These are phyloP conservation scores for Sphaerulina musiva DNA, from an alignment of 2,329 filamentous ascomycete species.

Conservation along the genomic window DNA sequence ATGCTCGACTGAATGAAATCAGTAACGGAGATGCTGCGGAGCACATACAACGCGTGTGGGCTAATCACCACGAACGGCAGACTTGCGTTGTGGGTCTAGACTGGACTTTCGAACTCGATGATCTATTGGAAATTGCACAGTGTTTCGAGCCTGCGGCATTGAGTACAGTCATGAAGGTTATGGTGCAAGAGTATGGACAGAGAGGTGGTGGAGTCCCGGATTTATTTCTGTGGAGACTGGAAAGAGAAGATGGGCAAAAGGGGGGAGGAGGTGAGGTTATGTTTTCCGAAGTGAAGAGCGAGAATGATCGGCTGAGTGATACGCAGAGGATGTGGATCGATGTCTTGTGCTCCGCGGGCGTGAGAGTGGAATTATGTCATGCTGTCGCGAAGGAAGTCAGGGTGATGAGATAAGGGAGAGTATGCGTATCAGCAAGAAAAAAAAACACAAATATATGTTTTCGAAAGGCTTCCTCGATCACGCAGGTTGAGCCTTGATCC, in stretches of 20 bases:
- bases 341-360: slow-evolving; percentile 75
- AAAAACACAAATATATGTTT: no score
- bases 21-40: slow-evolving; percentile 68
- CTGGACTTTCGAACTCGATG: slow-evolving; percentile 76
- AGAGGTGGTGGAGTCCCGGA: slow-evolving; percentile 86
- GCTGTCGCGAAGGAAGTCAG: slow-evolving; percentile 53
- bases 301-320: slow-evolving; percentile 89
- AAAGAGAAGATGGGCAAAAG: slow-evolving; percentile 20
- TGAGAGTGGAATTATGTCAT: slow-evolving; percentile 75
- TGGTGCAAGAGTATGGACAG: slow-evolving; percentile 89
- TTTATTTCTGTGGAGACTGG: slow-evolving; percentile 73
- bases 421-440: no score
- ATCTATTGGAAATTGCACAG: slow-evolving; percentile 68
- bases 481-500: background rate
- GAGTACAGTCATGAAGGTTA: slow-evolving; percentile 79
- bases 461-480: background rate
- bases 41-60: slow-evolving; percentile 64
- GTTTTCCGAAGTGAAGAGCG: slow-evolving; percentile 47
- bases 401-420: background rate
- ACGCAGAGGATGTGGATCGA: slow-evolving; percentile 96
- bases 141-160: slow-evolving; percentile 78
- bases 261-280: slow-evolving; percentile 33
- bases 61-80: slow-evolving; percentile 58
- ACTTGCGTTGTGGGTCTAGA: slow-evolving; percentile 88
- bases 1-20: slow-evolving; percentile 77